Conservation (phyloP, 2,329 filamentous ascomycete species). For the Diaporthe helianthi region DNA sequence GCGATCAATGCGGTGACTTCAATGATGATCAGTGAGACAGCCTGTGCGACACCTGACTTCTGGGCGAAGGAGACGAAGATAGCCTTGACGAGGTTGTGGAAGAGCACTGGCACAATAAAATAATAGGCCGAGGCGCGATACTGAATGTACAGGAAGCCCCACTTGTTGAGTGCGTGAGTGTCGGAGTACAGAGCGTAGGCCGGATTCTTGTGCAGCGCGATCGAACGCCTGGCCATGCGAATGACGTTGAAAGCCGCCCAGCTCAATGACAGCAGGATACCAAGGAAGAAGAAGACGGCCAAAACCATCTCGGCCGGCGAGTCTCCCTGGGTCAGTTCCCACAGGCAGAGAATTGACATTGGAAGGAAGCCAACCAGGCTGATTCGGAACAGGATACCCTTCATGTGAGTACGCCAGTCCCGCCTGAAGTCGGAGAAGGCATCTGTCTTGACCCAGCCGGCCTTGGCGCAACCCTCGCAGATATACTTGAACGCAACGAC, state of each 20-base stretch:
- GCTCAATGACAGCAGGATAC: conserved; percentile 73
- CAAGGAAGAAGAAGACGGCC: conserved; percentile 80
- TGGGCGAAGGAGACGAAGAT: conserved; percentile 84
- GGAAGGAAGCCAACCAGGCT: conserved; percentile 85
- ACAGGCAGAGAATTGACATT: conserved; percentile 83
- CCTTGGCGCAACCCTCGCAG: conserved; percentile 74
- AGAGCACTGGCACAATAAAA: conserved; percentile 78
- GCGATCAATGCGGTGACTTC: conserved; percentile 75
- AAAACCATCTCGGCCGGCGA: conserved; percentile 81
- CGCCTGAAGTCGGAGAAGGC: conserved; percentile 88
- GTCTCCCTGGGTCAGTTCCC: conserved; percentile 82
- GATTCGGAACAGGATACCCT: conserved; percentile 85
- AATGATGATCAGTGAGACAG: conserved; percentile 77
- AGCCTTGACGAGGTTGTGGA: conserved; percentile 77
- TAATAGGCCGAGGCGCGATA: conserved; percentile 90
- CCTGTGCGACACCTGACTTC: conserved; percentile 70
- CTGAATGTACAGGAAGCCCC: conserved; percentile 90
- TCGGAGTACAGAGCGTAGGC: conserved; percentile 92
- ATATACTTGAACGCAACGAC: conserved; percentile 77
- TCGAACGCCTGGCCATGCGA: conserved; percentile 77
- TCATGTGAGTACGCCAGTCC: conserved; percentile 76
- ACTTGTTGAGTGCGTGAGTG: conserved; percentile 84
- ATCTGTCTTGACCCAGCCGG: conserved; percentile 77
- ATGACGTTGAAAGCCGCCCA: conserved; percentile 87
- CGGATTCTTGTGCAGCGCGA: conserved; percentile 87